Evolutionary conservation across 495 filamentous ascomycete species (phyloP).

Genomic region (Annulohypoxylon maeteangense): DNA sequence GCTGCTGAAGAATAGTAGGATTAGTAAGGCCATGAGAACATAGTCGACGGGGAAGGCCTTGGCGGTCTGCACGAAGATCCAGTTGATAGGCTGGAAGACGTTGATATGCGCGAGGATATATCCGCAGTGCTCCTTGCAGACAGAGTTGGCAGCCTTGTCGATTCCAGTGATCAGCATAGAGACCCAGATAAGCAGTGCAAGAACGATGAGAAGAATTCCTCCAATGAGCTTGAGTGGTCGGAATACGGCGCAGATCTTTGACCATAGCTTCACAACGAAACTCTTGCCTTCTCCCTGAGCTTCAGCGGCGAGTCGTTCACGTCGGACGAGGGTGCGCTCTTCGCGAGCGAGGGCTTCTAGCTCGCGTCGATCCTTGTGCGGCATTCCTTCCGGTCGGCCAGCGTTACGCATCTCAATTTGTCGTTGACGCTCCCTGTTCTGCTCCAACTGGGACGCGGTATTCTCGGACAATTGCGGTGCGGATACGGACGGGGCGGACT

Average conservation of each 20-base stretch:
- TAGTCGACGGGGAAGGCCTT: slow-evolving; percentile 94
- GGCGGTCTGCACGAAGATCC: slow-evolving; percentile 82
- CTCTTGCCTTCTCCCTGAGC: slow-evolving; percentile 76
- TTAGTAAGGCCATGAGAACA: slow-evolving; percentile 81
- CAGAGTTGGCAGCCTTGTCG: slow-evolving; percentile 94
- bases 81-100: slow-evolving; percentile 95
- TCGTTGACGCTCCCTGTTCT: slow-evolving; percentile 88
- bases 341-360: slow-evolving; percentile 87
- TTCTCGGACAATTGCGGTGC: slow-evolving; percentile 76
- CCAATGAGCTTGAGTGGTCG: slow-evolving; percentile 87
- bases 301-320: slow-evolving; percentile 87
- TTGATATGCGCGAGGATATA: slow-evolving; percentile 93
- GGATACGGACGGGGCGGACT: slow-evolving; percentile 84
- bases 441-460: slow-evolving; percentile 80
- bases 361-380: slow-evolving; percentile 86
- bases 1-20: slow-evolving; percentile 85
- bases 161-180: slow-evolving; percentile 96
- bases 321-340: slow-evolving; percentile 89
- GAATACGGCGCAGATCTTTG: slow-evolving; percentile 78
- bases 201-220: slow-evolving; percentile 76
- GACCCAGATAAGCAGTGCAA: slow-evolving; percentile 79
- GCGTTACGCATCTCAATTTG: slow-evolving; percentile 88
- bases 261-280: slow-evolving; percentile 75
- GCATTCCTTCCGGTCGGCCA: slow-evolving; percentile 76
- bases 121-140: slow-evolving; percentile 90